A percentile compares a stretch with the other conserved stretches of the same genome.
These are phyloP conservation scores for Flagelloscypha sp. DNA, from an alignment of 768 basidiomycete species.

Conservation along the genomic window DNA sequence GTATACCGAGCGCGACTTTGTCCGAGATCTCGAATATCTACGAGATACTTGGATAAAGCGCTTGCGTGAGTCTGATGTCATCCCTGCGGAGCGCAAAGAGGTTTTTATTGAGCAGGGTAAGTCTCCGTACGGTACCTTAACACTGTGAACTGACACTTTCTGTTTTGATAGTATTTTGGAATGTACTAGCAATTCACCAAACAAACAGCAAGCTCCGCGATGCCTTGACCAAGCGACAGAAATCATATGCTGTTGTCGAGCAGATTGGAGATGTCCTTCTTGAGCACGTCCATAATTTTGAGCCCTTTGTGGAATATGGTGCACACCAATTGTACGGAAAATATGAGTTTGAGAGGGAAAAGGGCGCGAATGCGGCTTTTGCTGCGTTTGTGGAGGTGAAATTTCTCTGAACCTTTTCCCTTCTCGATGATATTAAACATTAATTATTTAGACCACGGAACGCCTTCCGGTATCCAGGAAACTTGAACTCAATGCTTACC, in stretches of 20 bases:
- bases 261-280: slow-evolving; percentile 85
- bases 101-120: slow-evolving; percentile 86
- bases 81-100: slow-evolving; percentile 65
- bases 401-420: slow-evolving; percentile 10
- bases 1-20: slow-evolving; percentile 94
- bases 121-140: no score
- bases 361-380: slow-evolving; percentile 85
- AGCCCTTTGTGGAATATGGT: slow-evolving; percentile 91
- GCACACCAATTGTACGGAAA: slow-evolving; percentile 97
- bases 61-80: slow-evolving; percentile 66
- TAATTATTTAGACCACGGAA: slow-evolving; percentile 55
- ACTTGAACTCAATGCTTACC: slow-evolving; percentile 93
- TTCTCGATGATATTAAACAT: background rate
- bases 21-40: slow-evolving; percentile 95
- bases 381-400: slow-evolving; percentile 91
- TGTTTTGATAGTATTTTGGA: slow-evolving; percentile 99
- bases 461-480: slow-evolving; percentile 92
- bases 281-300: slow-evolving; percentile 80
- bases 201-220: slow-evolving; percentile 92
- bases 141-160: no score
- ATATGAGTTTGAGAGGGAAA: slow-evolving; percentile 99
- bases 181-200: slow-evolving; percentile 84
- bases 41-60: slow-evolving; percentile 93
- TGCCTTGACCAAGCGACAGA: slow-evolving; percentile 90
- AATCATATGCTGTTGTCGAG: slow-evolving; percentile 89